Conservation (phyloP, 768 basidiomycete species). For the Podaxis mareebaensis region DNA sequence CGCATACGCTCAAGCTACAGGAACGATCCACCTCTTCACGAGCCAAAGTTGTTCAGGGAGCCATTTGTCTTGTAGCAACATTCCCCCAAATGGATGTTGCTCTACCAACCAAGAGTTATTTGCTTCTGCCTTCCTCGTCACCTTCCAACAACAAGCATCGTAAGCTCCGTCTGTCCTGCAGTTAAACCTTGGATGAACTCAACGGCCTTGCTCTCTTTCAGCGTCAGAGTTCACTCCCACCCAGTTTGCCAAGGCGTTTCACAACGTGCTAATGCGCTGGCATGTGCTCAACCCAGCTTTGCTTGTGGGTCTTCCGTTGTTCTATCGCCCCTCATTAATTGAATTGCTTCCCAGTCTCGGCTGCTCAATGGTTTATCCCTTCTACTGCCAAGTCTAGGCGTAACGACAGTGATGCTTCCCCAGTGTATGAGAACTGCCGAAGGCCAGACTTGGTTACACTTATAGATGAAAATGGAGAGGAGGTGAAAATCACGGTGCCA, state of each 20-base stretch:
- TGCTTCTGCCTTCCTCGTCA: slow-evolving; percentile 9
- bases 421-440: neutral
- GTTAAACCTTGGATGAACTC: neutral
- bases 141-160: slow-evolving; percentile 4
- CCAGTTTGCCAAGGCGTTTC: neutral
- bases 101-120: slow-evolving; percentile 5
- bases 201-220: neutral
- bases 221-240: neutral
- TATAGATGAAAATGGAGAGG: neutral
- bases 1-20: neutral
- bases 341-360: neutral
- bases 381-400: neutral
- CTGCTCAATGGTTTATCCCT: neutral
- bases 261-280: neutral
- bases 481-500: slow-evolving; percentile 6
- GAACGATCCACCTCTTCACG: slow-evolving; percentile 11
- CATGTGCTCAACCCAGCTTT: slow-evolving; percentile 8
- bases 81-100: slow-evolving; percentile 7
- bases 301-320: neutral
- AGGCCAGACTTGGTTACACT: slow-evolving; percentile 8
- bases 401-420: neutral
- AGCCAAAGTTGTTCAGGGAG: slow-evolving; percentile 9
- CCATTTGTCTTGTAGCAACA: slow-evolving; percentile 13
- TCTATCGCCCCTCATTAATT: neutral
- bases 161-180: neutral